phyloP scores from a whole-genome alignment of 129 eudicot species.

The Glebionis coronaria region DNA sequence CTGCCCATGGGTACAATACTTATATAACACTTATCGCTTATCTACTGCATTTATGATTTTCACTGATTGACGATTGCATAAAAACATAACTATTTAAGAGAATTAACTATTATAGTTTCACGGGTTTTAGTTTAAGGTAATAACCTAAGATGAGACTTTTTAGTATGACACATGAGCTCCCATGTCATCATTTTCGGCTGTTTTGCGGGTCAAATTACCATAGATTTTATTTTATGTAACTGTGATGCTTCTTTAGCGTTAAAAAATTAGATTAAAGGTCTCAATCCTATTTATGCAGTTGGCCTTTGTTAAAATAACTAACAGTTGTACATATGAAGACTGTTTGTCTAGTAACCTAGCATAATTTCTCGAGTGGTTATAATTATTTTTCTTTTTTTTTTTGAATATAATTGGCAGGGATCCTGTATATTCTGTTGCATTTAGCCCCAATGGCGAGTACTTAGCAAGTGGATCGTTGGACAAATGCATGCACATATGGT shows the following conservation, averaged over 20 bases:
- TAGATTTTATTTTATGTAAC: too few species aligned
- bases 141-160: not conserved
- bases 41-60: not conserved
- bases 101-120: not conserved
- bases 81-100: too few species aligned
- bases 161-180: not conserved
- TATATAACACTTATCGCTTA: not conserved
- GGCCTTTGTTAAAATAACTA: too few species aligned
- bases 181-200: too few species aligned
- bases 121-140: not conserved
- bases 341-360: not conserved
- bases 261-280: too few species aligned
- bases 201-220: too few species aligned
- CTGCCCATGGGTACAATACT: constrained; percentile 82
- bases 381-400: not conserved
- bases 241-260: too few species aligned
- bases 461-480: constrained; percentile 88
- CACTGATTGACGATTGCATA: too few species aligned
- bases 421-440: constrained; percentile 83
- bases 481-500: constrained; percentile 80
- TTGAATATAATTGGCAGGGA: constrained; percentile 42
- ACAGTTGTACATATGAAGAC: not conserved
- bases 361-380: not conserved
- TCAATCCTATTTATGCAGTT: too few species aligned
- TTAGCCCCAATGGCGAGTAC: constrained; percentile 86